Percentiles rank a stretch among this genome's conserved stretches.
phyloP scores from a whole-genome alignment of 1,284 basidiomycete species.

The Coniferiporia weirii region DNA sequence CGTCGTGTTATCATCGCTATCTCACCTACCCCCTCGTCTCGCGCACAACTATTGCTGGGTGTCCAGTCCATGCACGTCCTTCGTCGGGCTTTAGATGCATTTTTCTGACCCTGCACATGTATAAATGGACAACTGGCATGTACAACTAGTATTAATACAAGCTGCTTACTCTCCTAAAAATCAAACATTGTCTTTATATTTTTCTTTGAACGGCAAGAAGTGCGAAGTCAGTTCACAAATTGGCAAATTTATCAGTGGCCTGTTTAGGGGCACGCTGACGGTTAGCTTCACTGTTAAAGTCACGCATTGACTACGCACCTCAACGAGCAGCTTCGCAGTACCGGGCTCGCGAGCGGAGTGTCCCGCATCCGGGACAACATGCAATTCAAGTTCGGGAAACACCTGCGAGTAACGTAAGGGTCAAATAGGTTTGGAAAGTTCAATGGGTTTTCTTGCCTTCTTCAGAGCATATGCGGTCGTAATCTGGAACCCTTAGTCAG shows the following conservation, averaged over 20 bases:
- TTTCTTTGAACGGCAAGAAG: neutral
- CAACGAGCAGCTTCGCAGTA: constrained; percentile 66
- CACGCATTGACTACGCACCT: constrained; percentile 39
- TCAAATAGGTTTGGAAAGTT: neutral
- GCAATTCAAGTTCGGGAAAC: constrained; percentile 77
- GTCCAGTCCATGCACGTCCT: neutral
- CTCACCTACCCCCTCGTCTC: neutral
- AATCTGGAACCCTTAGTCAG: constrained; percentile 36
- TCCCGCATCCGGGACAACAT: constrained; percentile 87
- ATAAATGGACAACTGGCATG: constrained; percentile 5
- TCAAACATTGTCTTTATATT: neutral
- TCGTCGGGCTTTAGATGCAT: neutral
- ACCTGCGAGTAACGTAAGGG: constrained; percentile 31
- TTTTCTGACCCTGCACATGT: neutral
- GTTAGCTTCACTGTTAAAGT: neutral
- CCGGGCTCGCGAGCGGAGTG: constrained; percentile 83
- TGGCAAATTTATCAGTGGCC: constrained; percentile 43
- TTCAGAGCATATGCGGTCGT: constrained; percentile 78
- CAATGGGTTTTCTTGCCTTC: constrained; percentile 37
- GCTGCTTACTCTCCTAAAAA: neutral
- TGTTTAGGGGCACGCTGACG: constrained; percentile 18
- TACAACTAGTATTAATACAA: constrained; percentile 7
- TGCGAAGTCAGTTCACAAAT: constrained; percentile 24
- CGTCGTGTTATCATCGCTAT: constrained; percentile 5
- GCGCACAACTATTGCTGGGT: neutral